A percentile compares a stretch with the other conserved stretches of the same genome.
These are phyloP conservation scores for Starmerella scarabaei DNA, from an alignment of 805 yeast species.

Conservation along the genomic window DNA sequence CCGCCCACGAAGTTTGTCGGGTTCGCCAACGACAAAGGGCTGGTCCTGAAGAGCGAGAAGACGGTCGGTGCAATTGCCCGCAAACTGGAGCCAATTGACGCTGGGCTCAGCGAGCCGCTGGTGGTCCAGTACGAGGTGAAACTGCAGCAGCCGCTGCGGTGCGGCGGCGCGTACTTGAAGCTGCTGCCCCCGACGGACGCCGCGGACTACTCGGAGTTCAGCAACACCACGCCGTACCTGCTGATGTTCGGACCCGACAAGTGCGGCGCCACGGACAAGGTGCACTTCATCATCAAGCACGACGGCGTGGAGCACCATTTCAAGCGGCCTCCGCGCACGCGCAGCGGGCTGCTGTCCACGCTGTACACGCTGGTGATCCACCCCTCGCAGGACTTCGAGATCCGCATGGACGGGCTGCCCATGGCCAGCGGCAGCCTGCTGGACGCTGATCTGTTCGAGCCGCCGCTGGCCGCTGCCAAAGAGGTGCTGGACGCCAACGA, in stretches of 20 bases:
- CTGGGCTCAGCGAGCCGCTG: slow-evolving; percentile 40
- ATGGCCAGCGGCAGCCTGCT: slow-evolving; percentile 58
- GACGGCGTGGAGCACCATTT: slow-evolving; percentile 58
- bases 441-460: slow-evolving; percentile 43
- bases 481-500: slow-evolving; percentile 47
- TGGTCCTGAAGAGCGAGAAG: slow-evolving; percentile 63
- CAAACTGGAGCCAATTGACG: slow-evolving; percentile 43
- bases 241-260: slow-evolving; percentile 92
- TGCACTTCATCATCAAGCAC: slow-evolving; percentile 61
- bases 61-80: slow-evolving; percentile 73
- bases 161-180: slow-evolving; percentile 88
- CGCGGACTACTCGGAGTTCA: slow-evolving; percentile 37
- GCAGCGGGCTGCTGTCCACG: slow-evolving; percentile 39
- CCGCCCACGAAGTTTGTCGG: slow-evolving; percentile 48
- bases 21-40: slow-evolving; percentile 53
- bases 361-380: slow-evolving; percentile 67
- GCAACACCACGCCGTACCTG: slow-evolving; percentile 58
- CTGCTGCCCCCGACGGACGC: slow-evolving; percentile 38
- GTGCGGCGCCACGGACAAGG: slow-evolving; percentile 69
- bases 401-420: slow-evolving; percentile 68
- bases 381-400: slow-evolving; percentile 56
- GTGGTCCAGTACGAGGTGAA: slow-evolving; percentile 87
- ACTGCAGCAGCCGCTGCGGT: slow-evolving; percentile 59
- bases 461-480: slow-evolving; percentile 54
- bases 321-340: slow-evolving; percentile 46